These are phyloP conservation scores for Gossypium longicalyx DNA, from an alignment of 345 rosid species.

Conservation along the genomic window DNA sequence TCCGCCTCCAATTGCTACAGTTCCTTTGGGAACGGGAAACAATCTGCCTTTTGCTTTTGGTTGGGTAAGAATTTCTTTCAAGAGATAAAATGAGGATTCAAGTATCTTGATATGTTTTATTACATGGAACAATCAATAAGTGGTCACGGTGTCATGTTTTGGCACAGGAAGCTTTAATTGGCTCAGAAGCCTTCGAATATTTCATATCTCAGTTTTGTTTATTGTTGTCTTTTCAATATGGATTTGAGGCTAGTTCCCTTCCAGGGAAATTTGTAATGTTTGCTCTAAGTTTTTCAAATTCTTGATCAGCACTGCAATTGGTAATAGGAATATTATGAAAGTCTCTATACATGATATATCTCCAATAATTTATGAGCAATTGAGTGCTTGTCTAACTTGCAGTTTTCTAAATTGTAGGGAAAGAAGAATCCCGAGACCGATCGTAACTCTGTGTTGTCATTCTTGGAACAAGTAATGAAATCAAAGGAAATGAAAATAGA, in stretches of 20 bases:
- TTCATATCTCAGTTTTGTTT: background rate
- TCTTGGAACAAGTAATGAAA: slow-evolving; percentile 51
- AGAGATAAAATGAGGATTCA: background rate
- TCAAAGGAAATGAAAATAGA: slow-evolving; percentile 92
- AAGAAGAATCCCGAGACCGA: slow-evolving; percentile 90
- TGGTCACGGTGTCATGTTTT: background rate
- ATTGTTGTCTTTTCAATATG: background rate
- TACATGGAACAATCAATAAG: background rate
- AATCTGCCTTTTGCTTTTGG: slow-evolving; percentile 95
- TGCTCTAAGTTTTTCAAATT: background rate
- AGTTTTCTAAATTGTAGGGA: slow-evolving; percentile 50
- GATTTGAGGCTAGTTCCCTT: background rate
- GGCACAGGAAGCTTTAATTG: background rate
- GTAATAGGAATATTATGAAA: background rate
- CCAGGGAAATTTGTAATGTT: slow-evolving; percentile 2
- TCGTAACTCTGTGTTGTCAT: slow-evolving; percentile 47
- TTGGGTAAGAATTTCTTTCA: slow-evolving; percentile 51
- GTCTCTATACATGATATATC: background rate
- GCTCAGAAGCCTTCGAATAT: background rate
- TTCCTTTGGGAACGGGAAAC: slow-evolving; percentile 96
- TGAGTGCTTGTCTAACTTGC: slow-evolving; percentile 2
- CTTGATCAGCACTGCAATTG: background rate
- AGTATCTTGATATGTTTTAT: slow-evolving; percentile 2
- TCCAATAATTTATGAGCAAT: background rate
- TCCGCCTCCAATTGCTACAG: slow-evolving; percentile 89